Evolutionary conservation across 139 green algal genomes (phyloP).

Genomic region (Picochlorum sp.): DNA sequence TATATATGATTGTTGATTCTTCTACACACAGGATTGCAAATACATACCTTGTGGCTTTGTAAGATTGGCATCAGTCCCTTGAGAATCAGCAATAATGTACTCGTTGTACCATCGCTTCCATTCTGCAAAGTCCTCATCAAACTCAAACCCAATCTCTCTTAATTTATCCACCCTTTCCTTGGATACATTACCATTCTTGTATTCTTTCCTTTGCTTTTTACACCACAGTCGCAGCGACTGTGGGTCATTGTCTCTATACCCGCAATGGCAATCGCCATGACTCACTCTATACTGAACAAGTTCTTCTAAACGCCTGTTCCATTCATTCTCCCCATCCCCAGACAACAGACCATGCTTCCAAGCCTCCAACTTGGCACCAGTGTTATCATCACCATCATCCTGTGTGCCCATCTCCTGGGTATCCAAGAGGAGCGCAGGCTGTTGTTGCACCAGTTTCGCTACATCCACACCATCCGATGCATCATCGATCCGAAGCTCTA

Average conservation of each 20-base stretch:
- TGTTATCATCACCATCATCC: slow-evolving; percentile 15
- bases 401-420: not conserved
- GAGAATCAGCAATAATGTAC: slow-evolving; percentile 19
- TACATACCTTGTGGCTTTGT: not conserved
- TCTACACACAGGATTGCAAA: not conserved
- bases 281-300: slow-evolving; percentile 38
- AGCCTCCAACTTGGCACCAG: slow-evolving; percentile 21
- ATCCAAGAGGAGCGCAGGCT: slow-evolving; percentile 49
- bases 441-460: slow-evolving; percentile 33
- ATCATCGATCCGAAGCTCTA: not conserved
- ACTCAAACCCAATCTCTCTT: slow-evolving; percentile 48
- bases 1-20: not conserved
- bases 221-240: slow-evolving; percentile 46
- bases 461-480: slow-evolving; percentile 34
- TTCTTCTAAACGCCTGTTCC: slow-evolving; percentile 31
- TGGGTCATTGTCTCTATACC: slow-evolving; percentile 46
- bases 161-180: not conserved
- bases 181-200: slow-evolving; percentile 20
- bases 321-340: slow-evolving; percentile 42
- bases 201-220: slow-evolving; percentile 41
- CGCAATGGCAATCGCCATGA: slow-evolving; percentile 54
- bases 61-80: no score
- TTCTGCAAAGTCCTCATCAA: slow-evolving; percentile 53
- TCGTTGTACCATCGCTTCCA: slow-evolving; percentile 58
- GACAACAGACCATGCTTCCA: slow-evolving; percentile 54